Evolutionary conservation across 768 basidiomycete species (phyloP).

Genomic region (Suillus decipiens): DNA sequence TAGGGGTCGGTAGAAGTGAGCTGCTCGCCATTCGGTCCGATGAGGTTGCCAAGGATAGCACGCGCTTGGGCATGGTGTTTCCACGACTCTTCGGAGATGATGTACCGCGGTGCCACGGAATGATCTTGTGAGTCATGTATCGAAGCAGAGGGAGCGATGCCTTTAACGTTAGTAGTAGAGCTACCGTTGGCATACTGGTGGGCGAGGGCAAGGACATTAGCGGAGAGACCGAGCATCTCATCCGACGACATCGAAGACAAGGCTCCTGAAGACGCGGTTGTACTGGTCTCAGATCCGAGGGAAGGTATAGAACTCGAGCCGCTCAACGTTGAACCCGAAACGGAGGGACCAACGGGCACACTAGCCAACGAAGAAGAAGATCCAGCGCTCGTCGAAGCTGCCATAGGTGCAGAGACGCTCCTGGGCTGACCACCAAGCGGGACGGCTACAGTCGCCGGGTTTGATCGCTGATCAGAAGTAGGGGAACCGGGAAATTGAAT

Average conservation of each 20-base stretch:
- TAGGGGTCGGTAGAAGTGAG: slow-evolving; percentile 91
- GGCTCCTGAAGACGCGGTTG: slow-evolving; percentile 52
- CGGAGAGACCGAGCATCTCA: slow-evolving; percentile 51
- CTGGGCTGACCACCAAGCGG: slow-evolving; percentile 51
- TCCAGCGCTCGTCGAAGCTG: slow-evolving; percentile 35
- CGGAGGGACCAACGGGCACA: slow-evolving; percentile 42
- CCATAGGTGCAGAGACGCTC: slow-evolving; percentile 74
- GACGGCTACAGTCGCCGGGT: slow-evolving; percentile 48
- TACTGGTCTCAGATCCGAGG: slow-evolving; percentile 47
- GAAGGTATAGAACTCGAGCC: slow-evolving; percentile 54
- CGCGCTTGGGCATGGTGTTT: slow-evolving; percentile 84
- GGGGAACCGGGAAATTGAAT: slow-evolving; percentile 42
- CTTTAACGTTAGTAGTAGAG: slow-evolving; percentile 29
- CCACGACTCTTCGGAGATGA: slow-evolving; percentile 75
- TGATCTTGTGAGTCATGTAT: slow-evolving; percentile 46
- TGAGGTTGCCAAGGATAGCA: slow-evolving; percentile 78
- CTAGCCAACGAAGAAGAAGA: slow-evolving; percentile 28
- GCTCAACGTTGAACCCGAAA: slow-evolving; percentile 50
- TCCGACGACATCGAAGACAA: slow-evolving; percentile 52
- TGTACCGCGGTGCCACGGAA: slow-evolving; percentile 50
- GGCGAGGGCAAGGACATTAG: slow-evolving; percentile 48
- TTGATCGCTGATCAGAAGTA: slow-evolving; percentile 34
- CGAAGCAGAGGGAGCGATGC: slow-evolving; percentile 36
- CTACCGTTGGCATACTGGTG: slow-evolving; percentile 45
- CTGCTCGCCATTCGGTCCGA: slow-evolving; percentile 86